Evolutionary conservation across 2,329 filamentous ascomycete genomes (phyloP).

Genomic region (Podosphaera aphanis): DNA sequence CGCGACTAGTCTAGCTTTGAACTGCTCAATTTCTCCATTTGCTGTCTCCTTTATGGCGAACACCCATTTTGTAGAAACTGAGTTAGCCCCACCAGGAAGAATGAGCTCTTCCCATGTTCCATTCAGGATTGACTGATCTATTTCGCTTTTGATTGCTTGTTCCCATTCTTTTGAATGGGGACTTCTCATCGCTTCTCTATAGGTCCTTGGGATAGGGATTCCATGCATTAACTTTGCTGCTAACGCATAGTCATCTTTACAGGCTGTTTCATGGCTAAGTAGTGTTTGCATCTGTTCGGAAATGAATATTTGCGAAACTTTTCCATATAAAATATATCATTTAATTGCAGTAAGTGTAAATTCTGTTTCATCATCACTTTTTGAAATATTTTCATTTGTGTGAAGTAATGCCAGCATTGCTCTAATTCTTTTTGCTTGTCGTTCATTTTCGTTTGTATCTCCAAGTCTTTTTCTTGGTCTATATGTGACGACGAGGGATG

Average conservation of each 20-base stretch:
- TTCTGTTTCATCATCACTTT: not conserved
- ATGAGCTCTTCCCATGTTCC: not conserved
- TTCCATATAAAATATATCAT: not conserved
- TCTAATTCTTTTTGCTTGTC: not conserved
- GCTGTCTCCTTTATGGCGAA: not conserved
- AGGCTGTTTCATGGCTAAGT: not conserved
- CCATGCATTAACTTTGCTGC: not conserved
- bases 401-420: not conserved
- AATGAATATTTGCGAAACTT: not conserved
- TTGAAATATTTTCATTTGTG: not conserved
- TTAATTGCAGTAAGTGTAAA: not conserved
- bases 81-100: not conserved
- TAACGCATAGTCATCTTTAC: not conserved
- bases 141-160: not conserved
- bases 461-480: not conserved
- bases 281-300: not conserved
- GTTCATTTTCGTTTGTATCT: not conserved
- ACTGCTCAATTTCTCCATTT: not conserved
- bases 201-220: not conserved
- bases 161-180: not conserved
- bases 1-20: not conserved
- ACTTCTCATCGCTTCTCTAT: not conserved
- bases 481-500: not conserved
- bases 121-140: not conserved
- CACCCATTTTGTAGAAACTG: not conserved